phyloP scores from a whole-genome alignment of 441 rosid genomes.

The Brassica hybrid region DNA sequence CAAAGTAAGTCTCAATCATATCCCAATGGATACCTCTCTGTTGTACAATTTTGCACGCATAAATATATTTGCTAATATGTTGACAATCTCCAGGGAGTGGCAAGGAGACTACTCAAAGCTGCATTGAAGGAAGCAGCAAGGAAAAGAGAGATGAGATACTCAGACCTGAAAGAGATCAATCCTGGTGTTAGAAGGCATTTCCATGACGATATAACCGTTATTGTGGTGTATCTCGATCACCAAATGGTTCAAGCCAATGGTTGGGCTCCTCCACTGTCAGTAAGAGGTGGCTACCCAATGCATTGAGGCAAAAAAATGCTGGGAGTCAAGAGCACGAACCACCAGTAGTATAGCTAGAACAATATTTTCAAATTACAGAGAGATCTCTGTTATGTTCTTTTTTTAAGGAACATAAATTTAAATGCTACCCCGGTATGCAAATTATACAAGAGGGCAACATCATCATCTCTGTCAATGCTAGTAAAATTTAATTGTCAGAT shows the following conservation, averaged over 20 bases:
- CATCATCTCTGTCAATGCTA: not conserved
- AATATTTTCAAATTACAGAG: not conserved
- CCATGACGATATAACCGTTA: constrained; percentile 62
- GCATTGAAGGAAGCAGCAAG: constrained; percentile 65
- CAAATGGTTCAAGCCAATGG: constrained; percentile 21
- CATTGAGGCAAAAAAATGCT: not conserved
- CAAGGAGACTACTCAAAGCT: constrained; percentile 60
- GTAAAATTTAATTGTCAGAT: not conserved
- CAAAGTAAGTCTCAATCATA: constrained; percentile 37
- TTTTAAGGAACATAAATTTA: constrained; percentile 22
- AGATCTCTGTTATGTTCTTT: constrained; percentile 27
- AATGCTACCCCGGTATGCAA: constrained; percentile 36
- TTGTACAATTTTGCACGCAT: constrained; percentile 6
- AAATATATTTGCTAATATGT: constrained; percentile 11
- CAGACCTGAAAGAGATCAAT: constrained; percentile 59
- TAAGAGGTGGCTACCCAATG: constrained; percentile 41
- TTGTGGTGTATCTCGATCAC: constrained; percentile 51
- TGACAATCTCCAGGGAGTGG: constrained; percentile 53
- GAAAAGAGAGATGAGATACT: constrained; percentile 73
- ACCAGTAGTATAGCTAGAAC: constrained; percentile 33
- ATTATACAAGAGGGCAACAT: constrained; percentile 35
- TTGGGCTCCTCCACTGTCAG: constrained; percentile 29
- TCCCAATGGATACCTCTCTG: not conserved
- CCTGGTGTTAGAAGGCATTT: constrained; percentile 70
- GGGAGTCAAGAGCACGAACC: constrained; percentile 1